Evolutionary conservation across 2,329 filamentous ascomycete genomes (phyloP).

Genomic region (Conoideocrella luteorostrata): DNA sequence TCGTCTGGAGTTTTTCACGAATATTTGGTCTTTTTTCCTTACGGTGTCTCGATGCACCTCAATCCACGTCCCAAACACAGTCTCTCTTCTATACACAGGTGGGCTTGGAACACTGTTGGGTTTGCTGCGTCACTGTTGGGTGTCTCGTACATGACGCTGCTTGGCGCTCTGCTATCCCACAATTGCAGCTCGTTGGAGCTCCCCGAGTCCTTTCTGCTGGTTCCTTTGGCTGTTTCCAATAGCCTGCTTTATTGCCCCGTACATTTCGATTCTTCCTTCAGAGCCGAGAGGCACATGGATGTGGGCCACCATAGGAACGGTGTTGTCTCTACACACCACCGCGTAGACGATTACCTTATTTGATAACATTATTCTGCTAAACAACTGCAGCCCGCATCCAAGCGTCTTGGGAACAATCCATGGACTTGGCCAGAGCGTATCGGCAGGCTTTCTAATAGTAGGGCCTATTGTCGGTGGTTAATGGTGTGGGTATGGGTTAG

Average conservation of each 20-base stretch:
- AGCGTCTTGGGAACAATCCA: conserved; percentile 53
- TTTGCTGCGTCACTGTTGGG: conserved; percentile 64
- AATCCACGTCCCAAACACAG: conserved; percentile 24
- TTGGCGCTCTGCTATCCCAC: conserved; percentile 63
- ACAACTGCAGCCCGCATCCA: conserved; percentile 54
- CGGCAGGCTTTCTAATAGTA: conserved; percentile 42
- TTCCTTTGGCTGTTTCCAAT: conserved; percentile 62
- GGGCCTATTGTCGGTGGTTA: conserved; percentile 44
- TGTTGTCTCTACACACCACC: conserved; percentile 63
- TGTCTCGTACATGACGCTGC: conserved; percentile 60
- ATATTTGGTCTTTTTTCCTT: conserved; percentile 63
- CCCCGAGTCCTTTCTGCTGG: conserved; percentile 57
- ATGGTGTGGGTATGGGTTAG: conserved; percentile 39
- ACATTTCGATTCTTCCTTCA: conserved; percentile 57
- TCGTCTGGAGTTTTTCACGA: conserved; percentile 62
- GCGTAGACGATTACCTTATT: conserved; percentile 64
- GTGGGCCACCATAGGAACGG: conserved; percentile 55
- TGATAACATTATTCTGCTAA: conserved; percentile 52
- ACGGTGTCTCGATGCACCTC: conserved; percentile 50
- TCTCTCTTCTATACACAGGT: conserved; percentile 53
- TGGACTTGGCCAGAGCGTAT: conserved; percentile 45
- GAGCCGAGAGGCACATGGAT: conserved; percentile 40
- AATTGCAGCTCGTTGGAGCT: conserved; percentile 58
- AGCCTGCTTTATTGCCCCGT: conserved; percentile 62
- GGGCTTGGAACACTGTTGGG: conserved; percentile 66